These are phyloP conservation scores for Paramecium sexaurelia DNA, from an alignment of 73 alveolate species.

Conservation along the genomic window DNA sequence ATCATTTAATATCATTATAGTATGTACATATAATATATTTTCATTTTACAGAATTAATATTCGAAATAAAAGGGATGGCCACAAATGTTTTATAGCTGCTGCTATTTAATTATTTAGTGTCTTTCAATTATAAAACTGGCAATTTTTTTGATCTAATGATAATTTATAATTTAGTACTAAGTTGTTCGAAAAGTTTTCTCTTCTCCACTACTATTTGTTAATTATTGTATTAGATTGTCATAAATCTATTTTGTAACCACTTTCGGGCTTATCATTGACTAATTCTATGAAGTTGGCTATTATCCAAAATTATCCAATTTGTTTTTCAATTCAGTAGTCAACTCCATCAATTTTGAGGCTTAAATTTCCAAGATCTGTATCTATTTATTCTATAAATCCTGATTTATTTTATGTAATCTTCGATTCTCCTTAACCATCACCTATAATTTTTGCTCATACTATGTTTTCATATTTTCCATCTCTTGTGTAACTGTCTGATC, in stretches of 20 bases:
- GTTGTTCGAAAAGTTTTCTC: not conserved
- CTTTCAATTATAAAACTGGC: not conserved
- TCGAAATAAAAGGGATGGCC: not conserved
- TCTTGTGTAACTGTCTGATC: not conserved
- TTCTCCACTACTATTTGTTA: not conserved
- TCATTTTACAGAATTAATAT: not conserved
- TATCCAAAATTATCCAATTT: not conserved
- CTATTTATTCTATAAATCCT: not conserved
- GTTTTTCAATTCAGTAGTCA: not conserved
- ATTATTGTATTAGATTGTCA: not conserved
- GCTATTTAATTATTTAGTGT: not conserved
- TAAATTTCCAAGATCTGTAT: not conserved
- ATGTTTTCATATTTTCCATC: not conserved
- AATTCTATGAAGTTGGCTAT: not conserved
- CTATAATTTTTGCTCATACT: not conserved
- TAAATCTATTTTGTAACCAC: not conserved
- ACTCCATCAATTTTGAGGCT: not conserved
- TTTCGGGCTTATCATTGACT: not conserved
- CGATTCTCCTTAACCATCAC: not conserved
- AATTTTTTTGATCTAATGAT: not conserved
- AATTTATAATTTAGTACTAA: not conserved
- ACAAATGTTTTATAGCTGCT: not conserved
- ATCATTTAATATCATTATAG: not conserved
- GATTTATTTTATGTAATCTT: not conserved
- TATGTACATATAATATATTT: not conserved